Base-by-base conservation (phyloP, 1,139 yeast genomes). In the Geotrichum cucujoidarum region DNA sequence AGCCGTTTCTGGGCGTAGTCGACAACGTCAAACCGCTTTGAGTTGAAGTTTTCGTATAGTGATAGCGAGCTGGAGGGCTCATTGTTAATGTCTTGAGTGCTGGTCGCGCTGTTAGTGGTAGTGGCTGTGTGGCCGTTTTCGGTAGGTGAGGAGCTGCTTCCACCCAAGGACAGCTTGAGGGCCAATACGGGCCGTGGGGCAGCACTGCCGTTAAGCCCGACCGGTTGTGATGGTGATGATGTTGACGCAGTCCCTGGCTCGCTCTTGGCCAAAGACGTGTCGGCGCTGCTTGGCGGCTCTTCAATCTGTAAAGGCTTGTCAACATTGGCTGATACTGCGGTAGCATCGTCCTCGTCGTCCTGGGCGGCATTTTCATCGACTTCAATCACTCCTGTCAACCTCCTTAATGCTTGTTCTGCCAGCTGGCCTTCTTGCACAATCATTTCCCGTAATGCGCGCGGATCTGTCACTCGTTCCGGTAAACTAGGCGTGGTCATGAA, bases 391-490 rank as follows among this genome's bases (percentile, higher is more conserved):
- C 55, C 75, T 64, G 61, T 74, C 71, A 59, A 53, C 39, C 67
- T 70, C 70, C 85, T 77, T 51, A 90, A 67, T 0, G 96, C 94
- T 45, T 72, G 73, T 62, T 89, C 96, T 2, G 94, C 92, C 50
- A 81, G 69, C 51, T 87, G 70, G 25, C 95, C 85, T 63, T 90
- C 96, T 51, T 80, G 81, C 2, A 86, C 92, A 47, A 89, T 70
- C 58, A 77, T 77, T 51, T 84, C 76, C 53, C 94, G 71, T 45
- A 90, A 73, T 50, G 77, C 71, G 53, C 83, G 78, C 57, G 90
- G 87, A 61, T 87, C 94, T 0, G 82, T 76, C n/a, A 81, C 67
- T 17, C 83, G 72, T 27, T 78, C 71, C 54, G 80, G 74, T 61
- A 73, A 87, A 53, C 75, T 74, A 0, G 95, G 83, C 0, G 96